Evolutionary conservation across 2,329 filamentous ascomycete genomes (phyloP), one percentile per base, ranked within the genome.

Genomic region (Westerdykella ornata): DNA sequence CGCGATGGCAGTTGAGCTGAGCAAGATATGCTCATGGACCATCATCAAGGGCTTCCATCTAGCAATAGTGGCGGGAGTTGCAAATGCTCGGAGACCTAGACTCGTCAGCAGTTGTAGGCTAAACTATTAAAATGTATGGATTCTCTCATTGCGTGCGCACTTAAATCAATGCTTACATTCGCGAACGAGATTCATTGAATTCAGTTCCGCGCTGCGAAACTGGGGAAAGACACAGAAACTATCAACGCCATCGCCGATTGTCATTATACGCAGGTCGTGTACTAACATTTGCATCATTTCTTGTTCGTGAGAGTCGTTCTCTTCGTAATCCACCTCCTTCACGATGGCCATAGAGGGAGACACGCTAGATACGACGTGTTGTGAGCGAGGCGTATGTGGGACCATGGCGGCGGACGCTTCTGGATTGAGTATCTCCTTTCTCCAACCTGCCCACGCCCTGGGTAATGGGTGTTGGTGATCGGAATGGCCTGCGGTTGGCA

Each of bases 1-100:
- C 11, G 51, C 46, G 7, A 62, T 9, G n/a, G 56, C 37, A 1
- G 47, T 51, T 0, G 51, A 45, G 42, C 55, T 63, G 4, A 63
- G 48, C 3, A 62, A 31, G 14, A 58, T 44, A 18, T 62, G 47
- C 1, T 51, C 53, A 31, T 63, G 45, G 3, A 50, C 47, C 6
- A 58, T 42, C 48, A 62, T 51, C 2, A 39, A 36, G 2, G 56
- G 60, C 5, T 59, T 31, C 59, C 59, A 62, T 44, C 48, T 60
- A 13, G 45, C 37, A 12, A 55, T 35, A 2, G 51, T 58, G 5
- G 46, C 40, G 17, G 48, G 47, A 2, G 56, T 47, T 0, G 47
- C 46, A 35, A 64, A 63, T 3, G 34, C 42, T 6, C 54, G 53
- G 33, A 52, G 49, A 12, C 44, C 57, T 60, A 15, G 0, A 13